These are phyloP conservation scores for Erodium texanum DNA, from an alignment of 441 rosid species.

Conservation along the genomic window DNA sequence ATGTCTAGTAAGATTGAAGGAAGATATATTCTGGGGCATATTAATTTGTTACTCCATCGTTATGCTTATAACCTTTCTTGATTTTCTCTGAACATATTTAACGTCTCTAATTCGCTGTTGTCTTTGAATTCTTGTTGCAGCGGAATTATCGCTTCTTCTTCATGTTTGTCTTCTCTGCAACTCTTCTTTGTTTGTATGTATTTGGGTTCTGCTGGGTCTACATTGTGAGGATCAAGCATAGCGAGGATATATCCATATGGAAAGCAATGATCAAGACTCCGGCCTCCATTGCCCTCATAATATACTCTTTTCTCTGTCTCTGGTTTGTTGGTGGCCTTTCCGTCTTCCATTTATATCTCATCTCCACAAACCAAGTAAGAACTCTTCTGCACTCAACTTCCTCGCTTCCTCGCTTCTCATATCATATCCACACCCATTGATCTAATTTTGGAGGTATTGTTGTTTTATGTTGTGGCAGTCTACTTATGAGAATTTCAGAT, in stretches of 20 bases:
- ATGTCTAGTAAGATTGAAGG: no score
- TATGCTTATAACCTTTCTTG: no score
- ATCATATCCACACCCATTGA: neutral
- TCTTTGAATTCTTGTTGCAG: slow-evolving; percentile 40
- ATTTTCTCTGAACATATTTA: neutral
- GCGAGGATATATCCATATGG: slow-evolving; percentile 57
- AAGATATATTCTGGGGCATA: neutral
- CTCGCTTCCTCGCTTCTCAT: no score
- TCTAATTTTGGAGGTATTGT: neutral
- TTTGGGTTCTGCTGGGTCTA: slow-evolving; percentile 91
- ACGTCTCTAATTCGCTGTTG: neutral
- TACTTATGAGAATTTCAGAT: slow-evolving; percentile 85
- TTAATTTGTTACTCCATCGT: neutral
- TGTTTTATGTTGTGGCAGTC: slow-evolving; percentile 42
- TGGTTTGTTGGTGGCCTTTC: slow-evolving; percentile 98
- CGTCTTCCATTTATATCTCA: slow-evolving; percentile 78
- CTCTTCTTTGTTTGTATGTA: slow-evolving; percentile 74
- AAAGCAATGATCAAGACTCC: slow-evolving; percentile 80
- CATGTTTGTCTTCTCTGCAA: slow-evolving; percentile 71
- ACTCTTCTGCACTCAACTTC: neutral
- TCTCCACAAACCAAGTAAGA: slow-evolving; percentile 82
- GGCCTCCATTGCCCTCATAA: slow-evolving; percentile 64
- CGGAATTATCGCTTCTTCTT: slow-evolving; percentile 94
- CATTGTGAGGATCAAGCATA: slow-evolving; percentile 52
- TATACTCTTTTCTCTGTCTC: slow-evolving; percentile 60